A percentile compares a stretch with the other conserved stretches of the same genome.
Evolutionary conservation across 768 basidiomycete genomes (phyloP).

Genomic region (Hydnomerulius pinastri): DNA sequence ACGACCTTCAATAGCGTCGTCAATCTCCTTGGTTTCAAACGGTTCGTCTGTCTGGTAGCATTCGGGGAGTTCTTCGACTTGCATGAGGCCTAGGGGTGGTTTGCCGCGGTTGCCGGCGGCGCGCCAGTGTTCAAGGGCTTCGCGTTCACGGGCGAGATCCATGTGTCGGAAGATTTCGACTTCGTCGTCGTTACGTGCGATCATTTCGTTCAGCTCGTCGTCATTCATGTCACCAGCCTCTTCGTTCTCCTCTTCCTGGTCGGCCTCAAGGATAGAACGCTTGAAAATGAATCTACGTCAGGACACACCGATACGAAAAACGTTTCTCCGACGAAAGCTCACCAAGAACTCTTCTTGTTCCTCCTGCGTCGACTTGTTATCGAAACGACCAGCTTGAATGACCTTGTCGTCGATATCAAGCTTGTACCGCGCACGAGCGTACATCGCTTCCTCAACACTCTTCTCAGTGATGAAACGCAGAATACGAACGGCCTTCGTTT

Average conservation of each 20-base stretch:
- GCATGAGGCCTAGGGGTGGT: slow-evolving; percentile 75
- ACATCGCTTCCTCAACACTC: slow-evolving; percentile 98
- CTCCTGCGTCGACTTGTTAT: slow-evolving; percentile 97
- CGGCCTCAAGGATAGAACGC: slow-evolving; percentile 89
- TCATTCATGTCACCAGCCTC: slow-evolving; percentile 92
- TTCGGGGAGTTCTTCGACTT: slow-evolving; percentile 87
- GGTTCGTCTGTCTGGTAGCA: slow-evolving; percentile 88
- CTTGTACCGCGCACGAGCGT: slow-evolving; percentile 92
- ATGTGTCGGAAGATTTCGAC: slow-evolving; percentile 73
- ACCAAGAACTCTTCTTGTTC: slow-evolving; percentile 96
- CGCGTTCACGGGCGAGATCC: slow-evolving; percentile 78
- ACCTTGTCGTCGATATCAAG: slow-evolving; percentile 99
- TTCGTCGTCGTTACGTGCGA: slow-evolving; percentile 86
- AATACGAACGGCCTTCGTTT: slow-evolving; percentile 97
- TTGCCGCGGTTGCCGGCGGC: slow-evolving; percentile 74
- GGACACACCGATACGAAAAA: slow-evolving; percentile 1
- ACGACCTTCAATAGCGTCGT: slow-evolving; percentile 64
- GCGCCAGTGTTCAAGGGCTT: slow-evolving; percentile 66
- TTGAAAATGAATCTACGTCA: slow-evolving; percentile 31
- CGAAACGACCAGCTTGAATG: slow-evolving; percentile 98
- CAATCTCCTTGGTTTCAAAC: slow-evolving; percentile 65
- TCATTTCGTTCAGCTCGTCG: slow-evolving; percentile 91
- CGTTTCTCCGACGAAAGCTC: slow-evolving; percentile 28
- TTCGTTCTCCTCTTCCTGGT: slow-evolving; percentile 88
- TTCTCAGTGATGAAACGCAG: slow-evolving; percentile 96